Conservation (phyloP, 116 monocot species). For the Dioscorea cayenensis region DNA sequence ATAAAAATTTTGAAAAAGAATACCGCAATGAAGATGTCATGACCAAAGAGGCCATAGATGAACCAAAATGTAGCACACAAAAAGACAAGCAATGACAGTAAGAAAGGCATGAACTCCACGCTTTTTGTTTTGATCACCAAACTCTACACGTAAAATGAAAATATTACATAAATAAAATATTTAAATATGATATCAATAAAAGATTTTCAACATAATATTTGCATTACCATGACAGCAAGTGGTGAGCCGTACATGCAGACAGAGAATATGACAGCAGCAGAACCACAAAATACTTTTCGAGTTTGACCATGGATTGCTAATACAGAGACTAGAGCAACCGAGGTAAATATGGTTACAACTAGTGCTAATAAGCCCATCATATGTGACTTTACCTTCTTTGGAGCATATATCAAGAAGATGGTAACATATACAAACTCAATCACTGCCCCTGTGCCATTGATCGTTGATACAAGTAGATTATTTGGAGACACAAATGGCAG, state of each 20-base stretch:
- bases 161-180: not conserved
- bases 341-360: slow-evolving; percentile 36
- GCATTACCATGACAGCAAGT: slow-evolving; percentile 79
- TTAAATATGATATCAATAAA: not conserved
- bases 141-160: slow-evolving; percentile 17
- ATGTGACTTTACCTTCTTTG: slow-evolving; percentile 17
- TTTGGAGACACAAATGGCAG: slow-evolving; percentile 64
- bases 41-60: slow-evolving; percentile 55
- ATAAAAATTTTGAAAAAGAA: not conserved
- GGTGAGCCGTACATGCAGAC: slow-evolving; percentile 93
- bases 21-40: slow-evolving; percentile 48
- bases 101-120: slow-evolving; percentile 72
- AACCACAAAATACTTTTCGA: slow-evolving; percentile 74
- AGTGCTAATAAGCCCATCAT: slow-evolving; percentile 42
- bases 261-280: slow-evolving; percentile 72
- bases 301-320: slow-evolving; percentile 53
- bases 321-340: slow-evolving; percentile 53
- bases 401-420: slow-evolving; percentile 44
- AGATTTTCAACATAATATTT: not conserved
- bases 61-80: slow-evolving; percentile 66
- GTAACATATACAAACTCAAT: slow-evolving; percentile 63
- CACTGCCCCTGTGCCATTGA: slow-evolving; percentile 45
- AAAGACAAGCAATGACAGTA: slow-evolving; percentile 52
- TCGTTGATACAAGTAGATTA: slow-evolving; percentile 58
- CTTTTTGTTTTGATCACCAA: slow-evolving; percentile 57